Conservation (phyloP, 1,139 yeast genomes). For the Saccharomyces hybrid region DNA sequence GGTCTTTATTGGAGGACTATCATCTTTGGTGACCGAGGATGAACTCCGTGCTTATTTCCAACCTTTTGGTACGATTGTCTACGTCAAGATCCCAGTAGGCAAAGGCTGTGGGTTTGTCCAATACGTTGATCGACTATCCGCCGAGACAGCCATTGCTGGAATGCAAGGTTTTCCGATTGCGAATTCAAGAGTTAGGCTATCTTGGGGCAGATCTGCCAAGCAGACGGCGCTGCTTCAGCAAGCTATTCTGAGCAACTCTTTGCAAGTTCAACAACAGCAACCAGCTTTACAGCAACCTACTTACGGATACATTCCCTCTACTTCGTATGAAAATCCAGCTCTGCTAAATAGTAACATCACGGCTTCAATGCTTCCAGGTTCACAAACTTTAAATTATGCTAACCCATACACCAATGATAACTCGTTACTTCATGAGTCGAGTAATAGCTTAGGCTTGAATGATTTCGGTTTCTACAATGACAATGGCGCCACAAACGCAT, state of each 20-base stretch:
- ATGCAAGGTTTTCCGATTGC: conserved; percentile 72
- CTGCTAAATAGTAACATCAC: conserved; percentile 1
- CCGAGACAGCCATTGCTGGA: conserved; percentile 61
- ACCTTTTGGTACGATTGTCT: conserved; percentile 58
- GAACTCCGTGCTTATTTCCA: conserved; percentile 54
- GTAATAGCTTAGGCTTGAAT: not conserved
- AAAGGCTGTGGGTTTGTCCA: conserved; percentile 70
- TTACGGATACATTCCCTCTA: conserved; percentile 5
- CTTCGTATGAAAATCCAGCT: not conserved
- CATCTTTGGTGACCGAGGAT: conserved; percentile 50
- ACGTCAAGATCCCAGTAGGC: conserved; percentile 62
- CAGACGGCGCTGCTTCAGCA: conserved; percentile 13
- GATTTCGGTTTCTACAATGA: conserved; percentile 2
- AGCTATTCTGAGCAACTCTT: conserved; percentile 9
- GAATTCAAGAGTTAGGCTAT: conserved; percentile 56
- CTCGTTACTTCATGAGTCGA: too few species aligned
- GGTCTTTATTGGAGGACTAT: conserved; percentile 65
- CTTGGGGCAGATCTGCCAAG: conserved; percentile 54
- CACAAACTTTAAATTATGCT: conserved; percentile 6
- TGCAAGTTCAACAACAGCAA: conserved; percentile 10
- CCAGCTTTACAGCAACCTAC: conserved; percentile 12
- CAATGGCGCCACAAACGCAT: not conserved
- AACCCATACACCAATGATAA: not conserved
- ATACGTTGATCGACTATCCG: conserved; percentile 55
- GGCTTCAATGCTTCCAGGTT: conserved; percentile 11